Conservation (phyloP, 1,284 basidiomycete species). For the Cryptococcus deneoformans region DNA sequence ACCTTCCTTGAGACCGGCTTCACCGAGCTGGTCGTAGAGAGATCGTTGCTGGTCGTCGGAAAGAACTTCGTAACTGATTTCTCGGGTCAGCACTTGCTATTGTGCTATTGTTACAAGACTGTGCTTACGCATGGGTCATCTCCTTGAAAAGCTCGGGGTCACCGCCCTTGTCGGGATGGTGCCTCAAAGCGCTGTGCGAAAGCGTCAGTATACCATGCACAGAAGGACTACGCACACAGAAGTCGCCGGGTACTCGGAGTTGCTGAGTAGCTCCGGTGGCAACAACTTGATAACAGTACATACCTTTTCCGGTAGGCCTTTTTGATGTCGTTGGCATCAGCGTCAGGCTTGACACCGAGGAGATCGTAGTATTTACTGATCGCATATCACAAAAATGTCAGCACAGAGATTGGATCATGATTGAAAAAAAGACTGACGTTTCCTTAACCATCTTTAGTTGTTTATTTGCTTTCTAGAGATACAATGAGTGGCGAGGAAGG, state of each 20-base stretch:
- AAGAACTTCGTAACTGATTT: conserved; percentile 80
- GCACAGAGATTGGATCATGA: background rate
- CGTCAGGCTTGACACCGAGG: conserved; percentile 72
- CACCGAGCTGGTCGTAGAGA: conserved; percentile 89
- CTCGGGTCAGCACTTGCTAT: background rate
- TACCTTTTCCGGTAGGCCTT: conserved; percentile 95
- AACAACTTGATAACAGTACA: conserved; percentile 12
- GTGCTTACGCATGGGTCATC: conserved; percentile 85
- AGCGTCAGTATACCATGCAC: background rate
- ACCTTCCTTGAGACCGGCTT: conserved; percentile 84
- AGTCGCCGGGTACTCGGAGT: background rate
- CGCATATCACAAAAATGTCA: background rate
- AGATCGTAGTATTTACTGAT: conserved; percentile 80
- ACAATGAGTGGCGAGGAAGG: background rate
- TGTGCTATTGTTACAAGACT: background rate
- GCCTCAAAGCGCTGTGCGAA: conserved; percentile 66
- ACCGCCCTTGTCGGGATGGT: conserved; percentile 96
- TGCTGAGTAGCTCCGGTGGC: background rate
- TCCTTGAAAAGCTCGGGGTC: conserved; percentile 98
- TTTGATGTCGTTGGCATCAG: conserved; percentile 79
- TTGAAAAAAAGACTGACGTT: conserved; percentile 40
- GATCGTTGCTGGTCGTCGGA: conserved; percentile 83
- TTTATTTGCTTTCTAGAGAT: background rate
- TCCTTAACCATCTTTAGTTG: conserved; percentile 48
- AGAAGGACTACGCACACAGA: conserved; percentile 1